Evolutionary conservation across 805 yeast genomes (phyloP), one percentile per base, ranked within the genome.

Genomic region (Kodamaea lidongshanica): DNA sequence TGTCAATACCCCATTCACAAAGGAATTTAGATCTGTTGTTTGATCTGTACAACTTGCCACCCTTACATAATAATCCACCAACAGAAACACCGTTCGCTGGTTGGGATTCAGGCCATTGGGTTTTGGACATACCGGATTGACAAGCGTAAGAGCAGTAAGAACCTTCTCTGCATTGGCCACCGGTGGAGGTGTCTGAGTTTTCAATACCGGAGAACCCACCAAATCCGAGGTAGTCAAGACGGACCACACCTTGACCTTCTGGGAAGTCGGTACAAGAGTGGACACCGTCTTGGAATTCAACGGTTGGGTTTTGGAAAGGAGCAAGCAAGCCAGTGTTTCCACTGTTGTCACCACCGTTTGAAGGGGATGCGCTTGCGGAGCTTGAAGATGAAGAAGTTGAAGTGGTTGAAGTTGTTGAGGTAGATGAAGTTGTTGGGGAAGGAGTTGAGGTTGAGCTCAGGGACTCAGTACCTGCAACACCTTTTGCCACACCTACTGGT

Each of bases 81-180:
- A 89, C 76, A 25, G 96, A 82, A 34, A 80, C 81, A 67, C 97
- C 97, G 58, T 66, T 72, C 33, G 81, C 42, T 34, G 97, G 97
- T 70, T 89, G 98, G 33, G 55, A 43, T 25, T 79, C 62, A 41
- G 97, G 97, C 95, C 94, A 89, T 70, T 89, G 98, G 34, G 96
- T 86, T 77, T 89, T 89, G 52, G 96, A 85, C 95, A 86, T 85
- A 74, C 97, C 98, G 24, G 96, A 77, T 69, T 87, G 94, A 70
- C 98, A 89, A 37, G 97, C 95, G 64, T 89, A 89, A 88, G 97
- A 89, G 67, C 98, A 89, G 77, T 84, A 86, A 50, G 74, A 74
- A 36, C 96, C 97, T 46, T 88, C 96, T 40, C 66, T 57, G 71
- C 98, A 89, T 27, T 72, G 50, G 30, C 81, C 70, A 39, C 85